Evolutionary conservation across 1,284 basidiomycete genomes (phyloP).

Genomic region (Prillingera fragicola): DNA sequence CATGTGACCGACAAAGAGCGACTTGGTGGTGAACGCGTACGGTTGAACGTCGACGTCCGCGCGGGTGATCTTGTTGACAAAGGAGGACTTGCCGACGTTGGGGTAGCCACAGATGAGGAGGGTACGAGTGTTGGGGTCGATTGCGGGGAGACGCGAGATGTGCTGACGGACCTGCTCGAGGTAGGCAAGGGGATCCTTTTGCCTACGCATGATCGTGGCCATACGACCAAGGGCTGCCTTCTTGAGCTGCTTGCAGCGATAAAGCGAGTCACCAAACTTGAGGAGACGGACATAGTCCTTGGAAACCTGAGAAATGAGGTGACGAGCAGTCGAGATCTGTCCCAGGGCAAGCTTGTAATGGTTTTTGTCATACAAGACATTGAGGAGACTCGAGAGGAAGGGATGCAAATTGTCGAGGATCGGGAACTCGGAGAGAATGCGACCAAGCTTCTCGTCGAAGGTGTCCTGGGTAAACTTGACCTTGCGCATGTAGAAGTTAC

Average conservation of each 20-base stretch:
- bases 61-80: constrained; percentile 96
- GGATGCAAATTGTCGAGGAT: constrained; percentile 95
- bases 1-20: constrained; percentile 90
- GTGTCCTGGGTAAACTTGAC: constrained; percentile 98
- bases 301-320: constrained; percentile 89
- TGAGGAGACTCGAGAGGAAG: constrained; percentile 86
- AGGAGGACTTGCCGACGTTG: constrained; percentile 94
- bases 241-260: constrained; percentile 95
- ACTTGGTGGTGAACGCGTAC: constrained; percentile 96
- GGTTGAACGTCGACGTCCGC: constrained; percentile 97
- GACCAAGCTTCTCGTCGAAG: constrained; percentile 93
- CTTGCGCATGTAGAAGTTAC: constrained; percentile 88
- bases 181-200: constrained; percentile 94
- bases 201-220: constrained; percentile 94
- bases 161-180: constrained; percentile 96
- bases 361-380: constrained; percentile 97
- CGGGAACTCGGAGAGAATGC: constrained; percentile 92
- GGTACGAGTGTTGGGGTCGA: constrained; percentile 90
- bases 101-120: constrained; percentile 94
- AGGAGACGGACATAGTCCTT: constrained; percentile 92
- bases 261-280: constrained; percentile 93
- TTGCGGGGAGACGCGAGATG: constrained; percentile 89
- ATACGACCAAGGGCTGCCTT: constrained; percentile 89
- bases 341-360: constrained; percentile 96
- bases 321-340: constrained; percentile 84